Evolutionary conservation across 257 asterid genomes (phyloP).

Genomic region (Solanum megistacrolobum): DNA sequence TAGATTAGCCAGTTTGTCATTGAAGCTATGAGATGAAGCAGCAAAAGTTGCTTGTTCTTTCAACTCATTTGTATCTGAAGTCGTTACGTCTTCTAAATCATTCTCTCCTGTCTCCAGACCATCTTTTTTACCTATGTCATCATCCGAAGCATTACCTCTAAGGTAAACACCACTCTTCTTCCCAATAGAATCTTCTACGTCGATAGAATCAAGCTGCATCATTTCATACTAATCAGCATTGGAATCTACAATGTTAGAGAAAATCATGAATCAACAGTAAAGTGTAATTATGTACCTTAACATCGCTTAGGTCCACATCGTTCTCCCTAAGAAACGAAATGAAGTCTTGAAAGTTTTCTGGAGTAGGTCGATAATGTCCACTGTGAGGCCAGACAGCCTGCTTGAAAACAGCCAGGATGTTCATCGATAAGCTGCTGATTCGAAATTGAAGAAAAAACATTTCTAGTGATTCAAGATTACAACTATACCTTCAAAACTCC

Average conservation of each 20-base stretch:
- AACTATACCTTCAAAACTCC: conserved; percentile 36
- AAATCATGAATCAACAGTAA: neutral
- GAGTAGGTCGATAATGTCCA: conserved; percentile 58
- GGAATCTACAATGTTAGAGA: neutral
- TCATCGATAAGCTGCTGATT: neutral
- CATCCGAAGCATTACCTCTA: conserved; percentile 31
- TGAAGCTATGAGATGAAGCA: conserved; percentile 8
- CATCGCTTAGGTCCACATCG: conserved; percentile 36
- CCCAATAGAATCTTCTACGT: conserved; percentile 14
- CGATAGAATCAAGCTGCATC: conserved; percentile 18
- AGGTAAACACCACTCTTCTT: conserved; percentile 17
- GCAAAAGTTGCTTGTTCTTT: conserved; percentile 1
- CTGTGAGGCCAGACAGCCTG: conserved; percentile 73
- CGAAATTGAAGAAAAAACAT: neutral
- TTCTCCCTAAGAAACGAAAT: conserved; percentile 42
- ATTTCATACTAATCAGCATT: conserved; percentile 2
- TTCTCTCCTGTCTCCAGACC: conserved; percentile 7
- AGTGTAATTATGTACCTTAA: conserved; percentile 30
- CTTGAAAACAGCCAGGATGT: neutral
- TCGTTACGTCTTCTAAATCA: neutral
- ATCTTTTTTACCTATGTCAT: conserved; percentile 9
- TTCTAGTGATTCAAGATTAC: neutral
- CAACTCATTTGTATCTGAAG: neutral
- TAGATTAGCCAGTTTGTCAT: conserved; percentile 13
- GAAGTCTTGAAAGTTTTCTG: conserved; percentile 49